Evolutionary conservation across 768 basidiomycete species (phyloP), one percentile per base, ranked within the genome.

Genomic region (Vararia minispora): DNA sequence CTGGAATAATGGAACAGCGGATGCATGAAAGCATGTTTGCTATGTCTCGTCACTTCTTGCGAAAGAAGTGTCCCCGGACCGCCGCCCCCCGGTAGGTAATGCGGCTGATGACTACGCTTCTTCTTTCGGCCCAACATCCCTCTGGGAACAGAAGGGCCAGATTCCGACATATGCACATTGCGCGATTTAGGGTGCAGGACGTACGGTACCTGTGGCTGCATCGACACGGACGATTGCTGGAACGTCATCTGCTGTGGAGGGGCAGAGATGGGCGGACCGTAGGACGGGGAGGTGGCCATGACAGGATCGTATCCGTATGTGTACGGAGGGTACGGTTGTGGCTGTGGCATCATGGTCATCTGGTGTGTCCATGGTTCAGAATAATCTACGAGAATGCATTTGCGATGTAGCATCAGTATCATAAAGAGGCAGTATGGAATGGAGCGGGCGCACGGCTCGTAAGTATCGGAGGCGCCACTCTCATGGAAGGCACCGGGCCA

Each of bases 1-100:
- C 88, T 86, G 2, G 88, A 91, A 51, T 88, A 90, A 49, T 85
- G 79, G 64, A 88, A 91, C 16, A 45, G 20, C 9, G 46, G 48
- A 18, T 48, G 48, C 17, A 12, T 32, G 33, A 21, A 11, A 21
- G 7, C 8, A 24, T 14, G 27, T 34, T 1, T 27, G 37, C 2
- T 35, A 11, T 32, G 25, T 23, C 5, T 28, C 29, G 23, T 14
- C 9, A 43, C 11, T 28, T 37, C 44, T 33, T 27, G 40, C 14
- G 44, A 28, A 11, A 37, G 12, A 18, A 29, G 35, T 2, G 44
- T 31, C 28, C 30, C 33, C 32, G 20, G 34, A 12, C 8, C 28
- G 13, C 16, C 43, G 22, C 37, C 37, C 23, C 31, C 28, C 18
- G 27, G 3, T 11, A 21, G 9, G 10, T 29, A 13, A 12, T 27